Conservation (phyloP, 2,329 filamentous ascomycete species). For the Colletotrichum ledebouriae region DNA sequence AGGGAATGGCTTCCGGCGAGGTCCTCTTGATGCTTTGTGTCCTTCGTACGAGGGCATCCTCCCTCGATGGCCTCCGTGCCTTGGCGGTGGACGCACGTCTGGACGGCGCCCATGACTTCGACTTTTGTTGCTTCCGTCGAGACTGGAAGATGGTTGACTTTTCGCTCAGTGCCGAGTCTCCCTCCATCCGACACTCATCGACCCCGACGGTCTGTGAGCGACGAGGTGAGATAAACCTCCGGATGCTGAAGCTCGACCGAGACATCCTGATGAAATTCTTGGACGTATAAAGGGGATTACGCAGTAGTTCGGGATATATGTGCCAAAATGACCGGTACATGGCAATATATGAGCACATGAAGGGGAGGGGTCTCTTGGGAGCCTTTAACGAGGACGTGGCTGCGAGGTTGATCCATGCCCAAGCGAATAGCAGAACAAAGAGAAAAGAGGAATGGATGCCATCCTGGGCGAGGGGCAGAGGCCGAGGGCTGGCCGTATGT, state of each 20-base stretch:
- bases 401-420: slow-evolving; percentile 9
- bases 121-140: slow-evolving; percentile 30
- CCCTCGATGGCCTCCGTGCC: slow-evolving; percentile 17
- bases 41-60: slow-evolving; percentile 54
- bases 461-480: slow-evolving; percentile 24
- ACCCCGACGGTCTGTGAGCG: slow-evolving; percentile 42
- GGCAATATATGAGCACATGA: slow-evolving; percentile 43
- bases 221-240: slow-evolving; percentile 56
- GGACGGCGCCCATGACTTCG: slow-evolving; percentile 29
- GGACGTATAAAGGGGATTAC: slow-evolving; percentile 30
- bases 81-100: slow-evolving; percentile 10
- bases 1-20: slow-evolving; percentile 53
- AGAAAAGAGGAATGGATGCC: slow-evolving; percentile 28
- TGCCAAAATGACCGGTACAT: slow-evolving; percentile 44
- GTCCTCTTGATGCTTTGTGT: slow-evolving; percentile 56
- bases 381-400: slow-evolving; percentile 22
- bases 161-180: slow-evolving; percentile 34
- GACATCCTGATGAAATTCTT: slow-evolving; percentile 54
- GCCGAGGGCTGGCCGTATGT: slow-evolving; percentile 35
- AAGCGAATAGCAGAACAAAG: slow-evolving; percentile 20
- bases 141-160: slow-evolving; percentile 41
- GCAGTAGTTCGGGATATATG: slow-evolving; percentile 42
- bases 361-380: slow-evolving; percentile 19
- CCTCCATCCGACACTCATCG: slow-evolving; percentile 20
- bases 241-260: slow-evolving; percentile 58